phyloP scores from a whole-genome alignment of 768 basidiomycete species.

The Boletus rubroflammeus region DNA sequence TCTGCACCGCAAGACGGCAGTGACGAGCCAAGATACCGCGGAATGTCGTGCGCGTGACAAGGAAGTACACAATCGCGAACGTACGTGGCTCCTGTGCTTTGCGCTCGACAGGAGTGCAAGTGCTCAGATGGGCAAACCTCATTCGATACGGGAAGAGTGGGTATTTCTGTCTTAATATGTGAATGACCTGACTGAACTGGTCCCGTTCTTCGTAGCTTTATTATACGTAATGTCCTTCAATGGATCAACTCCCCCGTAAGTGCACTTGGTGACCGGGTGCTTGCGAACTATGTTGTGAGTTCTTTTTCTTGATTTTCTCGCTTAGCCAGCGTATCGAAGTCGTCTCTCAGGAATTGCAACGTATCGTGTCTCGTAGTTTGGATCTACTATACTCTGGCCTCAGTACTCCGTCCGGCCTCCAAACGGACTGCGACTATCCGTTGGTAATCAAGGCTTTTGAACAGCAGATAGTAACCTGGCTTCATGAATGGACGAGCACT shows the following conservation, averaged over 20 bases:
- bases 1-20: conserved; percentile 79
- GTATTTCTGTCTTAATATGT: conserved; percentile 29
- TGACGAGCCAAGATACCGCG: conserved; percentile 59
- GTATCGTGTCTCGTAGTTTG: conserved; percentile 81
- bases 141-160: conserved; percentile 89
- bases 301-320: neutral
- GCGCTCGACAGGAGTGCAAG: conserved; percentile 85
- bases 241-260: conserved; percentile 75
- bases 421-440: conserved; percentile 80
- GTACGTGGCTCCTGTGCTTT: conserved; percentile 91
- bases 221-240: conserved; percentile 75
- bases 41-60: conserved; percentile 76
- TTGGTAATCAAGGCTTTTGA: conserved; percentile 82
- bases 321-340: neutral
- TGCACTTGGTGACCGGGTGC: conserved; percentile 57
- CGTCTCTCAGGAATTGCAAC: conserved; percentile 68
- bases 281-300: conserved; percentile 76
- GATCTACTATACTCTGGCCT: conserved; percentile 89
- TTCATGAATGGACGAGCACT: conserved; percentile 47
- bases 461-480: conserved; percentile 63
- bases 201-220: conserved; percentile 48
- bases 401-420: conserved; percentile 75
- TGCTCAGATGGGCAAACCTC: conserved; percentile 96
- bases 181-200: neutral
- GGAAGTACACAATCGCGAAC: conserved; percentile 91